These are phyloP conservation scores for Harringtonia aguacate DNA, from an alignment of 2,329 filamentous ascomycete genomes.

Conservation along the genomic window DNA sequence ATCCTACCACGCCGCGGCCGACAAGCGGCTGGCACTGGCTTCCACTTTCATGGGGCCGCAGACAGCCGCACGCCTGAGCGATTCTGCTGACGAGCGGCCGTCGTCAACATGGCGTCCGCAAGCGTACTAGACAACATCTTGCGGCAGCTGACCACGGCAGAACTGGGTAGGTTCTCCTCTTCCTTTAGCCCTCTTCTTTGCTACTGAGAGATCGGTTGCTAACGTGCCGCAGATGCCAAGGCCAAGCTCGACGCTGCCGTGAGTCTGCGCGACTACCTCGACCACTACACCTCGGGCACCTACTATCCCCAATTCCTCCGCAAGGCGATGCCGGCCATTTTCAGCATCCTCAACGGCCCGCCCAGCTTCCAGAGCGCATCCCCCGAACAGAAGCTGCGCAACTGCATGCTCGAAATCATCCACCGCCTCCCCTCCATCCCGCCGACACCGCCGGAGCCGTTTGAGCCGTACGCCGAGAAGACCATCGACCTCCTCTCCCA, in stretches of 20 bases:
- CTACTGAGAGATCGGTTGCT: background rate
- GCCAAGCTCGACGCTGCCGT: constrained; percentile 72
- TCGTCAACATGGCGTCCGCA: constrained; percentile 47
- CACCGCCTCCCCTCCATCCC: constrained; percentile 68
- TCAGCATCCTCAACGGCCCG: constrained; percentile 71
- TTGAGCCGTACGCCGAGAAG: constrained; percentile 81
- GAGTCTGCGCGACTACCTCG: constrained; percentile 82
- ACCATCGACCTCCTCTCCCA: constrained; percentile 85
- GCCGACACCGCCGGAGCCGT: constrained; percentile 62
- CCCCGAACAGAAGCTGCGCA: constrained; percentile 84
- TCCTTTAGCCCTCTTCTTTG: background rate
- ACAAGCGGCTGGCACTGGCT: no score
- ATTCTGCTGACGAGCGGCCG: background rate
- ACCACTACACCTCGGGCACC: constrained; percentile 71
- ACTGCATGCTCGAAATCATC: constrained; percentile 87
- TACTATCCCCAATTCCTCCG: constrained; percentile 69
- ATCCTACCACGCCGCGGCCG: no score
- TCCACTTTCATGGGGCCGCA: background rate
- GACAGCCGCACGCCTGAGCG: constrained; percentile 3
- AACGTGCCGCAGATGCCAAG: constrained; percentile 54
- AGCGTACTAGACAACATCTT: constrained; percentile 53
- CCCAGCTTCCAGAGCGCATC: constrained; percentile 89
- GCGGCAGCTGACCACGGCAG: constrained; percentile 42
- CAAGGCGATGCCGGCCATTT: constrained; percentile 81
- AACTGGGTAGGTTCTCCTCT: constrained; percentile 35